Evolutionary conservation across 805 yeast species (phyloP).

Genomic region (Wickerhamomyces bovis): DNA sequence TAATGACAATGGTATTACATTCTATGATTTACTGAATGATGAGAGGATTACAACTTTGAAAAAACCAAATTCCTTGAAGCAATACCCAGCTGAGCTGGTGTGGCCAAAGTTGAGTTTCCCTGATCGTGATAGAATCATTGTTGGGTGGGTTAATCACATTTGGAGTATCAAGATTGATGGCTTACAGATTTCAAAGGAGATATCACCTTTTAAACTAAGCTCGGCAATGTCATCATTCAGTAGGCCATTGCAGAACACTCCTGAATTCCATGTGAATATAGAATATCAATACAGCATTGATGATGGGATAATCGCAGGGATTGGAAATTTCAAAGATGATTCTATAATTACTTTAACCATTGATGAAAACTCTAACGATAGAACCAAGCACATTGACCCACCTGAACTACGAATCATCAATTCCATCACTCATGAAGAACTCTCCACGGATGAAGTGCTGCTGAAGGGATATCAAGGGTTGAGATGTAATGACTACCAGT

Average conservation of each 20-base stretch:
- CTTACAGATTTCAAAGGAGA: conserved; percentile 3
- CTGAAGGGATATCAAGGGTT: conserved; percentile 49
- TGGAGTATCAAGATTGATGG: conserved; percentile 57
- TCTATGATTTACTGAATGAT: conserved; percentile 52
- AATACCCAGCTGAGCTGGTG: conserved; percentile 65
- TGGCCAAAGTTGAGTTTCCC: conserved; percentile 73
- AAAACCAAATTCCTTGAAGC: conserved; percentile 43
- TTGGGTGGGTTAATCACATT: conserved; percentile 80
- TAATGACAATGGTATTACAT: conserved; percentile 71
- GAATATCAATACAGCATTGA: conserved; percentile 35
- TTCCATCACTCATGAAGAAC: conserved; percentile 60
- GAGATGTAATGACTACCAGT: conserved; percentile 76
- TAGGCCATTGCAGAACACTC: conserved; percentile 37
- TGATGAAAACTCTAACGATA: conserved; percentile 29
- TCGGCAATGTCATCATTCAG: conserved; percentile 39
- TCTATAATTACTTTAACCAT: conserved; percentile 56
- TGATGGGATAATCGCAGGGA: conserved; percentile 58
- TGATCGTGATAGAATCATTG: conserved; percentile 57
- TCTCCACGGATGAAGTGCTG: conserved; percentile 73
- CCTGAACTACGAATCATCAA: conserved; percentile 77
- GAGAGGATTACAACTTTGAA: conserved; percentile 45
- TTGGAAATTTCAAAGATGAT: conserved; percentile 70
- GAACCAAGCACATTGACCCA: conserved; percentile 29
- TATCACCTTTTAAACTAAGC: conserved; percentile 12
- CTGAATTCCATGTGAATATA: conserved; percentile 39